These are phyloP conservation scores for Neurospora terricola DNA, from an alignment of 495 filamentous ascomycete species.

Conservation along the genomic window DNA sequence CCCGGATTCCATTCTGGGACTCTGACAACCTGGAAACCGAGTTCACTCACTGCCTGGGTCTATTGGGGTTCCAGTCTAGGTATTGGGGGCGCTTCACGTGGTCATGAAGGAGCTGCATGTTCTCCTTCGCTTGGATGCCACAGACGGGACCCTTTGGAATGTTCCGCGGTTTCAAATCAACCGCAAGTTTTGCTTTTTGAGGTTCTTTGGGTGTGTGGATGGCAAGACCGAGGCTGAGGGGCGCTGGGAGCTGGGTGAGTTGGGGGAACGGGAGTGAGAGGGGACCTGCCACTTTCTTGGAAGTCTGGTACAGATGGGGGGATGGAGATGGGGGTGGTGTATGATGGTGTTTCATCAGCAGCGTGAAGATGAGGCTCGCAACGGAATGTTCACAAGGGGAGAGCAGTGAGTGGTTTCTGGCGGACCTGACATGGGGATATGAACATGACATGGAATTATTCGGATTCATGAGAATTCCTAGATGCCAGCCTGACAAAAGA, in stretches of 20 bases:
- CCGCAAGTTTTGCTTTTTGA: background rate
- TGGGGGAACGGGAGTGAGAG: background rate
- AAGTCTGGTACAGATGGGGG: background rate
- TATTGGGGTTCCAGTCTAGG: background rate
- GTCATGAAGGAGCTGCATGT: background rate
- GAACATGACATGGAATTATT: background rate
- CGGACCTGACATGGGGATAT: background rate
- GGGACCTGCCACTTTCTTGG: background rate
- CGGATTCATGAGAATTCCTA: background rate
- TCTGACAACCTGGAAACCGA: background rate
- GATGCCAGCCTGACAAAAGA: background rate
- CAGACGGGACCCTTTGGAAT: too few relatives aligned
- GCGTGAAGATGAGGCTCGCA: background rate
- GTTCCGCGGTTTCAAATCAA: background rate
- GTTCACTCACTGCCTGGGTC: background rate
- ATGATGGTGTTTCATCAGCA: background rate
- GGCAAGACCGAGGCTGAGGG: background rate
- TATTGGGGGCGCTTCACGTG: background rate
- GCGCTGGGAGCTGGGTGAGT: background rate
- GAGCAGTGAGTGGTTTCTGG: background rate
- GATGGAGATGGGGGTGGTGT: background rate
- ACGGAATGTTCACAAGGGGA: background rate
- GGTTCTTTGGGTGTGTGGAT: background rate
- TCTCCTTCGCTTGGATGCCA: background rate
- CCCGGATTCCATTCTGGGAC: background rate